These are phyloP conservation scores for Fistulinella prunicolor DNA, from an alignment of 768 basidiomycete species.

Conservation along the genomic window DNA sequence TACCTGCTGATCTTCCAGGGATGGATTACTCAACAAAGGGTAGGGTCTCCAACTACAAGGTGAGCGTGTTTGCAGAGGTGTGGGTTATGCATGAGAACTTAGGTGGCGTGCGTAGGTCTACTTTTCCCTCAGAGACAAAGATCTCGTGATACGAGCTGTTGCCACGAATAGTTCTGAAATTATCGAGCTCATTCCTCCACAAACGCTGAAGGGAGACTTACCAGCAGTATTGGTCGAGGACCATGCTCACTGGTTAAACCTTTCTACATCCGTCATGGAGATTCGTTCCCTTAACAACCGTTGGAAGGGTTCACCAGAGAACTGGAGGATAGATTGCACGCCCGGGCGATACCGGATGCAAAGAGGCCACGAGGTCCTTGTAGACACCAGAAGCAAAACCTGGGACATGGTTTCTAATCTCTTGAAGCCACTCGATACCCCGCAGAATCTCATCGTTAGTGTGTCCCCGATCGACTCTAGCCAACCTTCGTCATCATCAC, in stretches of 20 bases:
- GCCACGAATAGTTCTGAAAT: not conserved
- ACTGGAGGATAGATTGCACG: constrained; percentile 15
- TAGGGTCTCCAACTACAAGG: not conserved
- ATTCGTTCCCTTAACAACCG: constrained; percentile 12
- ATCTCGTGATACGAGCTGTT: not conserved
- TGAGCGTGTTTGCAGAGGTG: not conserved
- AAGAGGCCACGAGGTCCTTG: constrained; percentile 2
- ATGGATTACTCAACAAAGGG: not conserved
- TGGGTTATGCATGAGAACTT: not conserved
- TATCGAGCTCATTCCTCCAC: constrained; percentile 15
- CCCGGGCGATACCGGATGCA: not conserved
- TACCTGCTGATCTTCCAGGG: not conserved
- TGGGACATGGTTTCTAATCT: constrained; percentile 17
- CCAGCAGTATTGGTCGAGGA: constrained; percentile 16
- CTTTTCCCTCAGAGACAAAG: not conserved
- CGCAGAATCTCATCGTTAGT: constrained; percentile 16
- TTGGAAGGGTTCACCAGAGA: constrained; percentile 15
- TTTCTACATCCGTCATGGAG: constrained; percentile 12
- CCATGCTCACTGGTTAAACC: constrained; percentile 24
- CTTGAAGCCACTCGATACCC: constrained; percentile 13
- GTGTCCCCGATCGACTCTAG: not conserved
- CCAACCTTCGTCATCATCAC: not conserved
- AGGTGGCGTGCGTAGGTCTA: not conserved
- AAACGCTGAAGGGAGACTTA: constrained; percentile 14
- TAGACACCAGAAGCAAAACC: constrained; percentile 19